Conservation (phyloP, 2,329 filamentous ascomycete species). For the Sarocladium brachiariae region DNA sequence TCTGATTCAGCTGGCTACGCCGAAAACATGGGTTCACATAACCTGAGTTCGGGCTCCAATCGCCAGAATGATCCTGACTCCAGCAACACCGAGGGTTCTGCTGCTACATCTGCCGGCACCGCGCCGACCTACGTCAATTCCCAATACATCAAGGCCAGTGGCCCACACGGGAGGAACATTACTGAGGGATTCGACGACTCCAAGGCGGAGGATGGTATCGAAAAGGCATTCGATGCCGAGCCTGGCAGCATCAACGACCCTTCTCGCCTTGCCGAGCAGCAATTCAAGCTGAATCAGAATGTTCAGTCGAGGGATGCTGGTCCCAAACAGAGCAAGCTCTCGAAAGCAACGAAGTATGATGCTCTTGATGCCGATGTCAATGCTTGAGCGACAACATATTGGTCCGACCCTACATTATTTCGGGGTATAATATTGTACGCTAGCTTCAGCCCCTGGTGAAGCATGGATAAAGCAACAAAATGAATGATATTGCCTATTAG, state of each 20-base stretch:
- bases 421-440: not conserved
- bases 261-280: slow-evolving; percentile 35
- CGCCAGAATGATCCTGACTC: no score
- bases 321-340: slow-evolving; percentile 19
- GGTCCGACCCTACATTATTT: not conserved
- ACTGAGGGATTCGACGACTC: slow-evolving; percentile 29
- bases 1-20: slow-evolving; percentile 6
- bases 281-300: slow-evolving; percentile 26
- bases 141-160: slow-evolving; percentile 25
- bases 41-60: not conserved
- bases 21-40: slow-evolving; percentile 9
- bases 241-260: slow-evolving; percentile 43
- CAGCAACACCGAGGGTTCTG: not conserved
- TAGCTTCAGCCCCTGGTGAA: not conserved
- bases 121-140: slow-evolving; percentile 33
- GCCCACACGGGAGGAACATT: slow-evolving; percentile 38
- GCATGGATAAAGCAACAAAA: no score
- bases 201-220: slow-evolving; percentile 27
- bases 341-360: slow-evolving; percentile 24
- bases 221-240: slow-evolving; percentile 33
- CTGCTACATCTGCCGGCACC: slow-evolving; percentile 14
- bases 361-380: slow-evolving; percentile 21
- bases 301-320: slow-evolving; percentile 18
- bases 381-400: slow-evolving; percentile 15
- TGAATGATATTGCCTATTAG: no score